A percentile compares a stretch with the other conserved stretches of the same genome.
Conservation (phyloP, 2,329 filamentous ascomycete genomes). For the Fusarium sp. region DNA sequence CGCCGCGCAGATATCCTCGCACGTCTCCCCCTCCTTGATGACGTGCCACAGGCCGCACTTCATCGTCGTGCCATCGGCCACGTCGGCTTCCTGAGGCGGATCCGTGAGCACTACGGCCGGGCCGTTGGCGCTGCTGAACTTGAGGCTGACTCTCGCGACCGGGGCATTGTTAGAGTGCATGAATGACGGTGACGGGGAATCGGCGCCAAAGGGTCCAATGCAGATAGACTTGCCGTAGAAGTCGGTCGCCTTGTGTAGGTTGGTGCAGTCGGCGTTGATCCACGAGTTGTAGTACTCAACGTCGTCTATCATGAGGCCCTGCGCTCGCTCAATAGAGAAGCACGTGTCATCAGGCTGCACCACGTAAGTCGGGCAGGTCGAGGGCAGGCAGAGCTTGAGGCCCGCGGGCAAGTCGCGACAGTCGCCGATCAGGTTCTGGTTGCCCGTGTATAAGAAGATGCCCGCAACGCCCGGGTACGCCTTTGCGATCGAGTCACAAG, state of each 20-base stretch:
- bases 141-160: slow-evolving; percentile 6
- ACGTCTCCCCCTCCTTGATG: slow-evolving; percentile 13
- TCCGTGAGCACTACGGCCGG: background rate
- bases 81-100: slow-evolving; percentile 4
- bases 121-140: slow-evolving; percentile 4
- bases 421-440: slow-evolving; percentile 28
- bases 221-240: slow-evolving; percentile 9
- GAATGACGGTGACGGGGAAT: too few species aligned
- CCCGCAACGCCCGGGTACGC: slow-evolving; percentile 25
- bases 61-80: slow-evolving; percentile 20
- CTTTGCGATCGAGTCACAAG: slow-evolving; percentile 39
- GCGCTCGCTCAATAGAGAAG: slow-evolving; percentile 1
- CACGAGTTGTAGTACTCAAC: slow-evolving; percentile 1
- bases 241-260: slow-evolving; percentile 10
- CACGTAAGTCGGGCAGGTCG: background rate
- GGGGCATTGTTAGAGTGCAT: too few species aligned
- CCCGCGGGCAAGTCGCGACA: slow-evolving; percentile 26
- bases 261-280: slow-evolving; percentile 6
- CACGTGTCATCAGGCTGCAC: slow-evolving; percentile 7
- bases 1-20: slow-evolving; percentile 1
- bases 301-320: background rate
- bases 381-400: slow-evolving; percentile 26
- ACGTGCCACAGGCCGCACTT: slow-evolving; percentile 20
- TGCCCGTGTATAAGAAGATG: slow-evolving; percentile 31
- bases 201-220: background rate